Evolutionary conservation across 2,329 filamentous ascomycete genomes (phyloP).

Genomic region (Leptographium procerum): DNA sequence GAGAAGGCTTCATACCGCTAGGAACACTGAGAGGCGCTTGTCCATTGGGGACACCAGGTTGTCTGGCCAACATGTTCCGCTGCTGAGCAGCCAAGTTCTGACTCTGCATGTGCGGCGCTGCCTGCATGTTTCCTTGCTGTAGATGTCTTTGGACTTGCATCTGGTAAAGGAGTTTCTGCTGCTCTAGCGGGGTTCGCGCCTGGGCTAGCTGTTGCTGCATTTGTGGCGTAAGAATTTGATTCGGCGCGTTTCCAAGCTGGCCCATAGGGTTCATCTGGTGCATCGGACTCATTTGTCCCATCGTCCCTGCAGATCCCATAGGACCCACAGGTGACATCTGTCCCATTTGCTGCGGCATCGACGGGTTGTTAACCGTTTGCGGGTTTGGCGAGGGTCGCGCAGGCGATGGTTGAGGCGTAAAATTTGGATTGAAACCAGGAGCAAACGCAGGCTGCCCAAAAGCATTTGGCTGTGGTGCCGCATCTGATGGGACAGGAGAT

Average conservation of each 20-base stretch:
- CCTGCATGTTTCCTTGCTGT: constrained; percentile 43
- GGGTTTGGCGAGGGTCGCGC: constrained; percentile 43
- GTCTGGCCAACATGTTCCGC: constrained; percentile 35
- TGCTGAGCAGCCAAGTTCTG: constrained; percentile 15
- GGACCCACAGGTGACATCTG: constrained; percentile 53
- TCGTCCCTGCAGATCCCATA: constrained; percentile 12
- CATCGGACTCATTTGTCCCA: constrained; percentile 15
- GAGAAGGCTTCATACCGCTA: constrained; percentile 16
- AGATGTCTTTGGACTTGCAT: constrained; percentile 73
- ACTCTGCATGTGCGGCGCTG: constrained; percentile 20
- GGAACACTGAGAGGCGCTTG: constrained; percentile 35
- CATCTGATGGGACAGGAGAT: constrained; percentile 67
- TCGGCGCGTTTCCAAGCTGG: constrained; percentile 27
- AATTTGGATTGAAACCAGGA: constrained; percentile 47
- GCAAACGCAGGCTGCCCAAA: constrained; percentile 52
- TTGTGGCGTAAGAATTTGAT: constrained; percentile 20
- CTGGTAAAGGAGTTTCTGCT: constrained; percentile 70
- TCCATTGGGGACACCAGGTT: constrained; percentile 38
- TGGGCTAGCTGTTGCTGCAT: constrained; percentile 28
- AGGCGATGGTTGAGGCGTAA: constrained; percentile 44
- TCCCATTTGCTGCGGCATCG: constrained; percentile 30
- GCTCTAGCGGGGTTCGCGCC: constrained; percentile 49
- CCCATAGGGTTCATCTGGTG: constrained; percentile 35
- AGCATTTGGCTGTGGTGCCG: constrained; percentile 63
- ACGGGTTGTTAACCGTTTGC: constrained; percentile 38